These are phyloP conservation scores for Insectozyma bohioensis DNA, from an alignment of 1,139 yeast genomes.

Conservation along the genomic window DNA sequence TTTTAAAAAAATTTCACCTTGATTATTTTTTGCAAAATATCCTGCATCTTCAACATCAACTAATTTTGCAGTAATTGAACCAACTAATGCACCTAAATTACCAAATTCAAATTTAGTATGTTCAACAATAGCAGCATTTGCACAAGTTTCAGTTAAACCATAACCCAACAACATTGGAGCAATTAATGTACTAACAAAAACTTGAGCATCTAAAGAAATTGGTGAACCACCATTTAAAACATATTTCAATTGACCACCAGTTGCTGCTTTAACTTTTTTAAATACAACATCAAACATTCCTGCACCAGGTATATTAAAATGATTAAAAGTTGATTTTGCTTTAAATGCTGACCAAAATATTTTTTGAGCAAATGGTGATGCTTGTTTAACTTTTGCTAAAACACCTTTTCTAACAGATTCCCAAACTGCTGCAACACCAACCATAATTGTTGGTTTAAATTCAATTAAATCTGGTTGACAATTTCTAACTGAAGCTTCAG, in stretches of 20 bases:
- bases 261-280: conserved; percentile 88
- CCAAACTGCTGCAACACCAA: conserved; percentile 99
- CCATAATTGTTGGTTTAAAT: conserved; percentile 91
- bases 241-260: conserved; percentile 82
- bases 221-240: conserved; percentile 95
- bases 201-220: conserved; percentile 81
- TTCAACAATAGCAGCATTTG: conserved; percentile 74
- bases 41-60: conserved; percentile 93
- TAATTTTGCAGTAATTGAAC: conserved; percentile 83
- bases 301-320: conserved; percentile 73
- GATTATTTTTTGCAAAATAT: conserved; percentile 84
- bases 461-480: conserved; percentile 86
- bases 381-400: conserved; percentile 65
- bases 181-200: conserved; percentile 70
- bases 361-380: conserved; percentile 69
- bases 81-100: conserved; percentile 79
- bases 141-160: conserved; percentile 96
- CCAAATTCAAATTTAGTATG: conserved; percentile 68
- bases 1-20: conserved; percentile 85
- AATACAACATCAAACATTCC: conserved; percentile 64
- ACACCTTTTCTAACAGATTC: conserved; percentile 95
- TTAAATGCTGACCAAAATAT: conserved; percentile 87
- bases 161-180: conserved; percentile 94
- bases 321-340: conserved; percentile 62
- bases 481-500: conserved; percentile 78